A percentile compares a stretch with the other conserved stretches of the same genome.
phyloP scores from a whole-genome alignment of 805 yeast species.

The Lachancea fermentati region DNA sequence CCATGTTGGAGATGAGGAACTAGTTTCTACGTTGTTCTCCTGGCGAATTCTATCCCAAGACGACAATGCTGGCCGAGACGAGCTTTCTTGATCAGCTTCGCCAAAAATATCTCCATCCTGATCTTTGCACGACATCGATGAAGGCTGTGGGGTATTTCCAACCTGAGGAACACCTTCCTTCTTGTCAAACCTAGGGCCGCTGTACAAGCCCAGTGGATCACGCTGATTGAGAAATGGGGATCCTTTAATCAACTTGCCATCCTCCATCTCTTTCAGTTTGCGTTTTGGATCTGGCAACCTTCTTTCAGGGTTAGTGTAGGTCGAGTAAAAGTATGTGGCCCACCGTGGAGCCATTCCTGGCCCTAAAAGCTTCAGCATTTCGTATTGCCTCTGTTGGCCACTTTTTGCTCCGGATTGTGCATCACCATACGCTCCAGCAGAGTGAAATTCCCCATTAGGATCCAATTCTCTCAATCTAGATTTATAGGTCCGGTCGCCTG shows the following conservation, averaged over 20 bases:
- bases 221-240: constrained; percentile 32
- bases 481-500: constrained; percentile 30
- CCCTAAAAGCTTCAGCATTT: constrained; percentile 31
- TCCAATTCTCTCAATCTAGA: constrained; percentile 26
- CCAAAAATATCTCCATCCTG: constrained; percentile 23
- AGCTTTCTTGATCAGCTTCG: background rate
- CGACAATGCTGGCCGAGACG: constrained; percentile 12
- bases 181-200: constrained; percentile 25
- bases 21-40: constrained; percentile 17
- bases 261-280: constrained; percentile 28
- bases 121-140: background rate
- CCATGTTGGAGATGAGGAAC: constrained; percentile 1
- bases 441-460: constrained; percentile 24
- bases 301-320: constrained; percentile 46
- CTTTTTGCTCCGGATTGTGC: constrained; percentile 7
- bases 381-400: constrained; percentile 25
- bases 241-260: constrained; percentile 9
- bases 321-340: constrained; percentile 47
- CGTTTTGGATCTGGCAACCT: constrained; percentile 52
- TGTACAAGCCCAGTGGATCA: constrained; percentile 36
- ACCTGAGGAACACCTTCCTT: constrained; percentile 14
- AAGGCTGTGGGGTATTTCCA: background rate
- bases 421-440: constrained; percentile 7
- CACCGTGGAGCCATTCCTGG: constrained; percentile 37
- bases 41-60: constrained; percentile 37